A percentile compares a stretch with the other conserved stretches of the same genome.
Conservation (phyloP, 345 rosid species). For the Sisymbrium irio region DNA sequence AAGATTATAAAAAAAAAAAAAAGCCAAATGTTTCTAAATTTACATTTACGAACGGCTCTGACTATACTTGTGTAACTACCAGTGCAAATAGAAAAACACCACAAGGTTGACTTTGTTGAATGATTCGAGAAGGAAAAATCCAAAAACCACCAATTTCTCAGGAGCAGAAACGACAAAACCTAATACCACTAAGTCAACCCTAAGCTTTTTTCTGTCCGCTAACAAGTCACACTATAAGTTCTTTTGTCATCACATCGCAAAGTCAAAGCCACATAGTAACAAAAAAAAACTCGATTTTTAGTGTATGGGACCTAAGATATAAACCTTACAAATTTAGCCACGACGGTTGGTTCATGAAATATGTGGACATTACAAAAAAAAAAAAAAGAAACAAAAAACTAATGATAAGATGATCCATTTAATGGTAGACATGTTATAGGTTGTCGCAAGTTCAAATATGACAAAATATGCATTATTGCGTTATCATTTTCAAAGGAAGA, state of each 20-base stretch:
- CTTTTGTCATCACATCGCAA: constrained; percentile 31
- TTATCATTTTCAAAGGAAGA: background rate
- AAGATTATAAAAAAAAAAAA: background rate
- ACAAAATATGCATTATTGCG: constrained; percentile 24
- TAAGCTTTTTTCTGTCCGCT: constrained; percentile 20
- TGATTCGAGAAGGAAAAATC: constrained; percentile 1
- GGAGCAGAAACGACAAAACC: constrained; percentile 29
- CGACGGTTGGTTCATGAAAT: constrained; percentile 13
- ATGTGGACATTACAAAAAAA: constrained; percentile 14
- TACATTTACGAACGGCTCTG: background rate
- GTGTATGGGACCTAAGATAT: constrained; percentile 22
- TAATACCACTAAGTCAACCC: constrained; percentile 58
- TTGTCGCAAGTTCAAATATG: constrained; percentile 19
- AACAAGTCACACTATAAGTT: constrained; percentile 7
- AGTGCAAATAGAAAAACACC: background rate
- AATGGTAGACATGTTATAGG: constrained; percentile 5
- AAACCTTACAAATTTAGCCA: constrained; percentile 21
- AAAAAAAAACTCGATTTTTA: constrained; percentile 33
- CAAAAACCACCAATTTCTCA: constrained; percentile 10
- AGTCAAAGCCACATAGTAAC: constrained; percentile 68
- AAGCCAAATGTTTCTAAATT: background rate
- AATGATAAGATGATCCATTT: constrained; percentile 21
- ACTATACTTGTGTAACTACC: background rate
- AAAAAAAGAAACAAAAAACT: background rate
- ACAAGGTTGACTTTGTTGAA: constrained; percentile 13